A percentile compares a stretch with the other conserved stretches of the same genome.
Evolutionary conservation across 371 early-diverging fungal genomes (phyloP).

Genomic region (Umbelopsis sp.): DNA sequence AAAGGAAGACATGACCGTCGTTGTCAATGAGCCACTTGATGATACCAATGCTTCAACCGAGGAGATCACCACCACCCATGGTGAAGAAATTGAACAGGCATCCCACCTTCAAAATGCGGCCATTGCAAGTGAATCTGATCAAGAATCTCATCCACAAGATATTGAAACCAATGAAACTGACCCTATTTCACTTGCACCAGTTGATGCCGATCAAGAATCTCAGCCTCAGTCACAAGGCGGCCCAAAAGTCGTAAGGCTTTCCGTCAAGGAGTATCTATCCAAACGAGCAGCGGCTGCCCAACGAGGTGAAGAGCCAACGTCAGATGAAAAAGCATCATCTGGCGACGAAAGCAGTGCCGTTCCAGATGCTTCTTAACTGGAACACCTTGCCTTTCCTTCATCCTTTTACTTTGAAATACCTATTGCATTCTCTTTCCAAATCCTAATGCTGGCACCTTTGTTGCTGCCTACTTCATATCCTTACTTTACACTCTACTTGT

Average conservation of each 20-base stretch:
- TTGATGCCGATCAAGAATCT: neutral
- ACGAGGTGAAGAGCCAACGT: neutral
- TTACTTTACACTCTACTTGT: constrained; percentile 11
- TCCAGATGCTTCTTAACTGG: neutral
- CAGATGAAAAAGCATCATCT: constrained; percentile 7
- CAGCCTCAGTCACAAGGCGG: neutral
- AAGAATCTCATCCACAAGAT: neutral
- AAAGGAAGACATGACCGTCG: neutral
- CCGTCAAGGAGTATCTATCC: constrained; percentile 10
- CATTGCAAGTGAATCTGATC: too few species aligned
- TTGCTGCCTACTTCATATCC: constrained; percentile 2
- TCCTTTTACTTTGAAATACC: neutral
- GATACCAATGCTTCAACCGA: too few species aligned
- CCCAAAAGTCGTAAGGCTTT: constrained; percentile 13
- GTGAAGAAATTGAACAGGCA: too few species aligned
- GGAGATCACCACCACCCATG: too few species aligned
- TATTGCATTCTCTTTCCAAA: neutral
- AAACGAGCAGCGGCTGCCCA: constrained; percentile 9
- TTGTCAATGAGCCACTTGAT: too few species aligned
- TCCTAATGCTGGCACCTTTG: constrained; percentile 4
- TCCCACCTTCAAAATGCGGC: too few species aligned
- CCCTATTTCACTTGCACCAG: neutral
- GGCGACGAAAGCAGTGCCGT: neutral
- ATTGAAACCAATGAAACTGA: neutral
- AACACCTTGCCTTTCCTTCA: neutral